Evolutionary conservation across 2,329 filamentous ascomycete genomes (phyloP), one percentile per base, ranked within the genome.

Genomic region (Hypoxylon sp.): DNA sequence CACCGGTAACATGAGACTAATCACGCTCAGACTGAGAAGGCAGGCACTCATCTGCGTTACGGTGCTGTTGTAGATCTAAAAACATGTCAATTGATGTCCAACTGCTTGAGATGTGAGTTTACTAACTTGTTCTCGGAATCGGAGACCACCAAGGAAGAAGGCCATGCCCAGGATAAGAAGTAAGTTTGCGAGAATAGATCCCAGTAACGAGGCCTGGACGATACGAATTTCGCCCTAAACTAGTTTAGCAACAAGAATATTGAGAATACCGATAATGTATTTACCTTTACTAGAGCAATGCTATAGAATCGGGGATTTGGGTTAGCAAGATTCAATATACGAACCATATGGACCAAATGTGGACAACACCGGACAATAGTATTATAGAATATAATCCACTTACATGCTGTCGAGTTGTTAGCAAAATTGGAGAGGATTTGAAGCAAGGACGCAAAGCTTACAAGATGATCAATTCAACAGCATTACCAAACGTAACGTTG

Each of bases 31-130:
- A 83, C 93, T 97, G 73, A 98, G 87, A 73, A 98, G 85, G 81
- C 93, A 97, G 56, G 94, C 94, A 78, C 93, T 97, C 93, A 97
- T 97, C 79, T 98, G 94, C 0, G 94, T 97, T 64, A 97, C 93
- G 21, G 93, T 97, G 80, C 90, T 96, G 81, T 97, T 98, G 82
- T 97, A 98, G 69, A 98, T 90, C 88, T 92, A 59, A 21, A 43
- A 23, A 60, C 13, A 32, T 25, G 46, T 75, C 63, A 70, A 57
- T 10, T 43, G 48, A 36, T 34, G 41, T 19, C 11, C 50, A 30
- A 5, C 5, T 23, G 4, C 11, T 43, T 17, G 17, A 23, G 5
- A n/a, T 49, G 58, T 28, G 46, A 21, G 43, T 36, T 5, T 2
- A 73, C 82, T 68, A 75, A 89, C 89, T 83, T 97, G 94, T 82